Evolutionary conservation across 1,139 yeast genomes (phyloP).

Genomic region (Saccharomycopsis phalli): DNA sequence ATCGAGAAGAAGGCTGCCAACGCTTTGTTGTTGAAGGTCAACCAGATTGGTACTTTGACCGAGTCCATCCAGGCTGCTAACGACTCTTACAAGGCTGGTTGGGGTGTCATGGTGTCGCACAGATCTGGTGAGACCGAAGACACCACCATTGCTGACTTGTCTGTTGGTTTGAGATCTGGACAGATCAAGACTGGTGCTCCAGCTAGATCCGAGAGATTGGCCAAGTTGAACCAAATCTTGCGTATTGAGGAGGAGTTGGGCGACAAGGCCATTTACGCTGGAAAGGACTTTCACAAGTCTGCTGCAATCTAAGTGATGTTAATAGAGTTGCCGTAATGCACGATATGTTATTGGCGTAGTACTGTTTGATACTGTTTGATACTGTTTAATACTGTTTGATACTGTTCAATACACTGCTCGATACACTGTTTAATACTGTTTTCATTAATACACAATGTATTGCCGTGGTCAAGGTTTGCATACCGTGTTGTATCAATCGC

Average conservation of each 20-base stretch:
- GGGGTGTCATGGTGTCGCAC: slow-evolving; percentile 87
- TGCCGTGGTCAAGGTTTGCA: no score
- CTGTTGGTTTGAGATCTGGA: slow-evolving; percentile 79
- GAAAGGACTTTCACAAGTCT: slow-evolving; percentile 52
- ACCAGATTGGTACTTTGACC: slow-evolving; percentile 69
- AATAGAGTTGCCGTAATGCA: no score
- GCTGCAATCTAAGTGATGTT: slow-evolving; percentile 21
- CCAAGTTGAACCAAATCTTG: slow-evolving; percentile 68
- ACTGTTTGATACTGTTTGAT: no score
- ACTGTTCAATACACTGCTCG: no score
- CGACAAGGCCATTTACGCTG: slow-evolving; percentile 74
- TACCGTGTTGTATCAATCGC: no score
- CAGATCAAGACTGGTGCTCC: slow-evolving; percentile 91
- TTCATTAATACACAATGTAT: no score
- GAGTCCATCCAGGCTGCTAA: slow-evolving; percentile 76
- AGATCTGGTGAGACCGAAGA: slow-evolving; percentile 91
- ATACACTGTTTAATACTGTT: no score
- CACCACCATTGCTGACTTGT: slow-evolving; percentile 75
- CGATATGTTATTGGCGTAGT: no score
- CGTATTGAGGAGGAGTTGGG: slow-evolving; percentile 85
- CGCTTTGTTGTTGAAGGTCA: slow-evolving; percentile 73
- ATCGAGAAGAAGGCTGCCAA: slow-evolving; percentile 75
- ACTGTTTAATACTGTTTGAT: no score
- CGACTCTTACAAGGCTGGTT: slow-evolving; percentile 66
- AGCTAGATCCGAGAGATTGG: slow-evolving; percentile 85